These are phyloP conservation scores for Penicillium glabrum DNA, from an alignment of 2,329 filamentous ascomycete genomes.

Conservation along the genomic window DNA sequence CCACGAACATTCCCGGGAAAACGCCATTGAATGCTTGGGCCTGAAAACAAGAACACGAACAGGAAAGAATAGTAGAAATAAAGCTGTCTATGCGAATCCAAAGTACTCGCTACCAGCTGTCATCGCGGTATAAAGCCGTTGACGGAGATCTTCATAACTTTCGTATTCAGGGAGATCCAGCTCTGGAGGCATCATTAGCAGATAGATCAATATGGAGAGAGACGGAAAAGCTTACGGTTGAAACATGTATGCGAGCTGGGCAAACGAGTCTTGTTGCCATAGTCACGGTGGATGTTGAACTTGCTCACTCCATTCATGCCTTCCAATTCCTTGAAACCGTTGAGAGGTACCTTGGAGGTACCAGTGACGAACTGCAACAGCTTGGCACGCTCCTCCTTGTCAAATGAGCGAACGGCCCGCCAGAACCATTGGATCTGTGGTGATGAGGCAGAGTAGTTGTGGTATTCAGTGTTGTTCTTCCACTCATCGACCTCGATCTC, in stretches of 20 bases:
- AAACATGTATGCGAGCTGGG: constrained; percentile 98
- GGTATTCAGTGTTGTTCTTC: constrained; percentile 98
- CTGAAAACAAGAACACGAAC: constrained; percentile 7
- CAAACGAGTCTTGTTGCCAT: constrained; percentile 91
- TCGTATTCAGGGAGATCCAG: constrained; percentile 98
- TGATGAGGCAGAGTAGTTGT: constrained; percentile 92
- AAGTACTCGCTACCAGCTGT: constrained; percentile 98
- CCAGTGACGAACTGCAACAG: constrained; percentile 97
- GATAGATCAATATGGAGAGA: background rate
- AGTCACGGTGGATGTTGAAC: constrained; percentile 99
- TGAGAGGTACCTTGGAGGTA: constrained; percentile 95
- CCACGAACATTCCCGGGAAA: constrained; percentile 15
- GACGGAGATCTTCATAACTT: constrained; percentile 84
- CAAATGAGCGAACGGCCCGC: constrained; percentile 93
- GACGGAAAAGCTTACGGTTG: constrained; percentile 74
- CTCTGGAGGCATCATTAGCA: constrained; percentile 55
- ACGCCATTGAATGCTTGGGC: constrained; percentile 40
- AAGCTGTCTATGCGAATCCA: constrained; percentile 74
- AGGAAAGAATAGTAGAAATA: constrained; percentile 12
- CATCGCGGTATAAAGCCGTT: constrained; percentile 90
- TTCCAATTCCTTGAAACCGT: constrained; percentile 98
- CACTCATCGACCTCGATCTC: constrained; percentile 98
- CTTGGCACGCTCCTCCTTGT: constrained; percentile 98
- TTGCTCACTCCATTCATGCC: constrained; percentile 98
- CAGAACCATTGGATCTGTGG: constrained; percentile 99